Evolutionary conservation across 257 asterid species (phyloP).

Genomic region (Rehmannia glutinosa): DNA sequence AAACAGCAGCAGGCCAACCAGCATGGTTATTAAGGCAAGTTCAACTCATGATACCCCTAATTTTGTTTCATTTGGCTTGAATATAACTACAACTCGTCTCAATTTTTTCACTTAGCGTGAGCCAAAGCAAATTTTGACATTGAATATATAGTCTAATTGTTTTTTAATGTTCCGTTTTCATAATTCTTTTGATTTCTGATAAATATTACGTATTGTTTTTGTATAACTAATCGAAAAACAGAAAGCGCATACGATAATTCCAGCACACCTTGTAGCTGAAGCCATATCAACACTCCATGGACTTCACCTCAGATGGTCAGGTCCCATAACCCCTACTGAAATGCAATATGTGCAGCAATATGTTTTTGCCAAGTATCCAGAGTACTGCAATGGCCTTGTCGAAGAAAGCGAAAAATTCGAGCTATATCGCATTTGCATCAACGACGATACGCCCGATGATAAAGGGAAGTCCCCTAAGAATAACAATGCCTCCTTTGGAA

Average conservation of each 20-base stretch:
- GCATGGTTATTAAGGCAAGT: too few species aligned
- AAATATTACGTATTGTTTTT: too few species aligned
- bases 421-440: slow-evolving; percentile 32
- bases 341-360: slow-evolving; percentile 74
- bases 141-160: not conserved
- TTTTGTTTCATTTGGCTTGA: too few species aligned
- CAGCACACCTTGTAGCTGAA: slow-evolving; percentile 77
- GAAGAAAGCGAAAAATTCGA: slow-evolving; percentile 36
- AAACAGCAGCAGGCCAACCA: too few species aligned
- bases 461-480: slow-evolving; percentile 38
- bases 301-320: slow-evolving; percentile 80
- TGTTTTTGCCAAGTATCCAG: slow-evolving; percentile 76
- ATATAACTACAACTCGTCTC: too few species aligned
- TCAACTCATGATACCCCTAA: too few species aligned
- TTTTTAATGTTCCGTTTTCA: not conserved
- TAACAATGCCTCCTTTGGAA: slow-evolving; percentile 14
- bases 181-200: not conserved
- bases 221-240: slow-evolving; percentile 15
- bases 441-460: too few species aligned
- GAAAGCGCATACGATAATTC: slow-evolving; percentile 69
- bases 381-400: slow-evolving; percentile 62
- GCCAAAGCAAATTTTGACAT: too few species aligned
- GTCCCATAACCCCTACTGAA: slow-evolving; percentile 80
- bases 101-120: too few species aligned
- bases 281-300: slow-evolving; percentile 85